Evolutionary conservation across 2,329 filamentous ascomycete species (phyloP), one percentile per base, ranked within the genome.

Genomic region (Aspergillus pseudoterreus): DNA sequence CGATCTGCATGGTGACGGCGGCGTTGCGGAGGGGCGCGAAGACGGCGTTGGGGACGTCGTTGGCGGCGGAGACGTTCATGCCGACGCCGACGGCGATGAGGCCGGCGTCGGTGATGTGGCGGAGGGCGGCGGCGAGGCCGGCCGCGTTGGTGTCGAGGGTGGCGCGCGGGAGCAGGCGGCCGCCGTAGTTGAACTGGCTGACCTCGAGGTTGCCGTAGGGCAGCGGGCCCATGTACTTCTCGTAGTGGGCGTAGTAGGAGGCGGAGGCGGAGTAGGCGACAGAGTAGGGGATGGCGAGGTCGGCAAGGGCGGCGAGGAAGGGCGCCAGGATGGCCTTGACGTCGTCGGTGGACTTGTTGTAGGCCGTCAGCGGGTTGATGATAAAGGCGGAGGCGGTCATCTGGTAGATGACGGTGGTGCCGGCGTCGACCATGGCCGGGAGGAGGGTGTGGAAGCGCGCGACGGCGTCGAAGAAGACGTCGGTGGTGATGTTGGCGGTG

Each of bases 381-480:
- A 66, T 62, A 30, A 75, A 73, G 59, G 81, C 78, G 1, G 74
- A 75, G 50, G 71, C 75, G 4, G 82, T 68, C 59, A 81, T 75
- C 57, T 74, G 72, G 63, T 79, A 82, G 21, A 77, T 71, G 32
- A 75, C 67, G 61, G 75, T 78, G 21, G 71, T 70, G 8, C 80
- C 81, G 3, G 72, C 65, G 53, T 80, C 78, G 21, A 79, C 70
- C 61, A 82, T 77, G 10, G 62, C 68, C 0, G 82, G 79, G 9
- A 80, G 70, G 6, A 75, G 66, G 0, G 72, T 72, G n/a, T 80
- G 69, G 52, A 81, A 70, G 43, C 75, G 75, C 0, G 75, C 66
- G 36, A 85, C 70, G 2, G 73, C 77, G 45, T 74, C 61, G 63
- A 76, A 83, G 69, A 78, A 84, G 2, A 59, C 67, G n/a, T 78